Evolutionary conservation across 2,329 filamentous ascomycete species (phyloP), one percentile per base, ranked within the genome.

Genomic region (Zelopaecilomyces penicillatus): DNA sequence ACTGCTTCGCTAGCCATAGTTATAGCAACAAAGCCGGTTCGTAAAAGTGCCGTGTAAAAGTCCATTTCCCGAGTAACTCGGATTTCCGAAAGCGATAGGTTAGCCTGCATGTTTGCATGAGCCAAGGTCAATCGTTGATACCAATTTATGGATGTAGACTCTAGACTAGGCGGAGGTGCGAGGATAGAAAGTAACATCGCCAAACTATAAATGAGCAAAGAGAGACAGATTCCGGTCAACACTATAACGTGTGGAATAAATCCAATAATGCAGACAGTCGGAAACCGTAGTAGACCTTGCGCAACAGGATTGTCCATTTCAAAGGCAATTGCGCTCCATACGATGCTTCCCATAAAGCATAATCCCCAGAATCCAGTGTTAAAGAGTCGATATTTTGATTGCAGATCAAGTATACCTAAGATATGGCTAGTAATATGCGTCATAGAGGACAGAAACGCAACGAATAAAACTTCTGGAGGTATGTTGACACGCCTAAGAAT

Each of bases 1-100:
- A 97, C 93, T 4, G 91, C 91, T 64, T 97, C 90, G 55, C 88
- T 95, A 1, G 93, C 93, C 63, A 94, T 91, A 1, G 88, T 95
- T 49, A 97, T 80, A 9, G 91, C 82, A 8, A 82, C 83, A 58
- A 96, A 96, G 0, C 93, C 93, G 32, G 88, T 80, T 48, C 90
- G 83, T 3, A 97, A 73, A 4, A 97, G 71, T 0, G 88, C 86
- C 0, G 89, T 95, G 61, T 97, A 98, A 59, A 97, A 96, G 61
- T 98, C 93, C 72, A 97, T 94, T 44, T 88, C 82, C 70, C 85
- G 82, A 37, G 83, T 87, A 44, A 97, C 78, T 9, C 83, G 80
- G 33, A 96, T 79, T 34, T 85, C 83, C 1, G 85, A 85, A 26
- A 96, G 74, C 9, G 93, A 89, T 3, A 91, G 80, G 47, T 93